Evolutionary conservation across 2,329 filamentous ascomycete species (phyloP).

Genomic region (Pseudomassariella vexata): DNA sequence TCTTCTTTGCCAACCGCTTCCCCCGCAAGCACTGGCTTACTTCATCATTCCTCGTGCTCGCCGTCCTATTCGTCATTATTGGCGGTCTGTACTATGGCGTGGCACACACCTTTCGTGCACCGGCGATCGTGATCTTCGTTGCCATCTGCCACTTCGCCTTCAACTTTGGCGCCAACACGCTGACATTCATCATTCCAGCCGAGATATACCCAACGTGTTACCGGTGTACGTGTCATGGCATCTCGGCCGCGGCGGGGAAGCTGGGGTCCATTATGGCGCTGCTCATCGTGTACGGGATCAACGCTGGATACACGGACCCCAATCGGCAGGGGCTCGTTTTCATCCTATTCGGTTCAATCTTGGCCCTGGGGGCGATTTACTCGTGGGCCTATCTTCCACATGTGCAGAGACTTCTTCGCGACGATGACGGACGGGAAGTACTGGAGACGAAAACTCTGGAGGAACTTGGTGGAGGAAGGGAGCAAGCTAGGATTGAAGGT

Average conservation of each 20-base stretch:
- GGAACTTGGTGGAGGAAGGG: slow-evolving; percentile 43
- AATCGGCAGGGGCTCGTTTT: slow-evolving; percentile 44
- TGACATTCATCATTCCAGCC: slow-evolving; percentile 59
- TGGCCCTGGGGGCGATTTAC: slow-evolving; percentile 41
- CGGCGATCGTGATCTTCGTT: slow-evolving; percentile 40
- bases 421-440: slow-evolving; percentile 25
- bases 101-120: slow-evolving; percentile 32
- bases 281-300: slow-evolving; percentile 36
- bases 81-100: slow-evolving; percentile 45
- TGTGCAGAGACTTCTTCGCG: slow-evolving; percentile 32
- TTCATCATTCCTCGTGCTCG: slow-evolving; percentile 39
- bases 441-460: slow-evolving; percentile 43
- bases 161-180: slow-evolving; percentile 55
- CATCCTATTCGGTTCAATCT: slow-evolving; percentile 43
- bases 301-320: slow-evolving; percentile 33
- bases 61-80: slow-evolving; percentile 40
- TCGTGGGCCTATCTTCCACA: slow-evolving; percentile 48
- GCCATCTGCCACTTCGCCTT: slow-evolving; percentile 49
- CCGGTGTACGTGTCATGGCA: slow-evolving; percentile 56
- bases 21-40: slow-evolving; percentile 45
- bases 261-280: slow-evolving; percentile 33
- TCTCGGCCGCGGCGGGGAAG: slow-evolving; percentile 56
- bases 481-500: slow-evolving; percentile 36
- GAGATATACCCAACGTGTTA: slow-evolving; percentile 62
- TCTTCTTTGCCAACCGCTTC: slow-evolving; percentile 40